Percentiles rank a stretch among this genome's conserved stretches.
These are phyloP conservation scores for Starmerella potacharoeniae DNA, from an alignment of 805 yeast species.

Conservation along the genomic window DNA sequence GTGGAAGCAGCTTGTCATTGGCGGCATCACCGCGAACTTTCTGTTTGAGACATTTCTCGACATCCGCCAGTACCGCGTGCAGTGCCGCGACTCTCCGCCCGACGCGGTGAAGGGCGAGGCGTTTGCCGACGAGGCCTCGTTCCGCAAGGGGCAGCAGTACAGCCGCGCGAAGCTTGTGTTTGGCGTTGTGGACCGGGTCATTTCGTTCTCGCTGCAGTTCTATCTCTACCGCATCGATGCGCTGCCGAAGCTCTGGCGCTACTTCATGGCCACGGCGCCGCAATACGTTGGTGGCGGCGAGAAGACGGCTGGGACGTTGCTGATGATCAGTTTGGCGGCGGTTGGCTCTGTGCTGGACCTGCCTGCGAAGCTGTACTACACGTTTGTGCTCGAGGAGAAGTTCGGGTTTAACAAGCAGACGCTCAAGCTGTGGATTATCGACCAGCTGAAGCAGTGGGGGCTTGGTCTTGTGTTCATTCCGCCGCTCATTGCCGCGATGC, in stretches of 20 bases:
- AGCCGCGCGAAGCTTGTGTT: constrained; percentile 68
- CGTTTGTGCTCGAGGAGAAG: constrained; percentile 82
- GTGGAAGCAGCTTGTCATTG: constrained; percentile 69
- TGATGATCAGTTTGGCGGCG: constrained; percentile 25
- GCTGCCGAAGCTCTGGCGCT: constrained; percentile 52
- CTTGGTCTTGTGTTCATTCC: constrained; percentile 52
- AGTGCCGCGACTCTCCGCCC: constrained; percentile 31
- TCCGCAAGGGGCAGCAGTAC: constrained; percentile 64
- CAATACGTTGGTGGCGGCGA: constrained; percentile 29
- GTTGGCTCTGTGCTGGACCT: constrained; percentile 44
- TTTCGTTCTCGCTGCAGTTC: constrained; percentile 33
- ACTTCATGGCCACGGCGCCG: constrained; percentile 26
- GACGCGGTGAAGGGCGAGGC: constrained; percentile 62
- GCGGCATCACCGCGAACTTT: constrained; percentile 65
- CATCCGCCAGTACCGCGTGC: constrained; percentile 54
- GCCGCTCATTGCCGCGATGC: constrained; percentile 61
- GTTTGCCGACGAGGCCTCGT: constrained; percentile 61
- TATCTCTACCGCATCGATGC: constrained; percentile 37
- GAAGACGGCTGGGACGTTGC: constrained; percentile 22
- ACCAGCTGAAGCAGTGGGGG: constrained; percentile 48
- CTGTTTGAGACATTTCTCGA: constrained; percentile 63
- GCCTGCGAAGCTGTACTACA: constrained; percentile 64
- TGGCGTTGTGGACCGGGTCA: constrained; percentile 44
- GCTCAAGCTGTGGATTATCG: constrained; percentile 55
- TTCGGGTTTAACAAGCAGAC: constrained; percentile 91